Percentiles rank a stretch among this genome's conserved stretches.
Conservation (phyloP, 345 rosid species). For the Hibiscus tridactylites region DNA sequence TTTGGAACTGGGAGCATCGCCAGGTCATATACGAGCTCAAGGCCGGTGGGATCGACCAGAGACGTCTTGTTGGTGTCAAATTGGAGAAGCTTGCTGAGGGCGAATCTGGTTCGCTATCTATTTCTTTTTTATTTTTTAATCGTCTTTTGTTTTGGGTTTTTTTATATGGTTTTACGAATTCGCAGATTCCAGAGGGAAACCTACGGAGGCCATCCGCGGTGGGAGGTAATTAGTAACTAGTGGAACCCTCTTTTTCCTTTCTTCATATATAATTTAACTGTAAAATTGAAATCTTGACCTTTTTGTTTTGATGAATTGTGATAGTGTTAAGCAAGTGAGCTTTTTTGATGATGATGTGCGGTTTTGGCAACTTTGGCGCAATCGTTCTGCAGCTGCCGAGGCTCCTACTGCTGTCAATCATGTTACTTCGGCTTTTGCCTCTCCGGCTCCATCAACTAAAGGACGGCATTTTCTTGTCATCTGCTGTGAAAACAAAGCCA, state of each 20-base stretch:
- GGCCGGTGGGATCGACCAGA: conserved; percentile 96
- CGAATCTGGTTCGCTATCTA: conserved; percentile 48
- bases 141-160: neutral
- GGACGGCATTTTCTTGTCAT: conserved; percentile 97
- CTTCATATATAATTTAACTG: neutral
- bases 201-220: conserved; percentile 90
- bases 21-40: conserved; percentile 96
- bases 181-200: conserved; percentile 68
- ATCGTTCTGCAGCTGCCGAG: conserved; percentile 92
- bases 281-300: neutral
- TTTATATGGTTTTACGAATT: neutral
- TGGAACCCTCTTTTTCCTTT: neutral
- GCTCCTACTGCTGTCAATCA: conserved; percentile 78
- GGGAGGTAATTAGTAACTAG: conserved; percentile 54
- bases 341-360: conserved; percentile 94
- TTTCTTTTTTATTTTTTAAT: neutral
- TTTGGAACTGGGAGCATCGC: conserved; percentile 99
- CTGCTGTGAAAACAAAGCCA: conserved; percentile 93
- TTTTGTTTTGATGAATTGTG: conserved; percentile 4
- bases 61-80: conserved; percentile 94
- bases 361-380: conserved; percentile 93
- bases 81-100: conserved; percentile 99
- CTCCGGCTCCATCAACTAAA: conserved; percentile 88
- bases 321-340: conserved; percentile 89
- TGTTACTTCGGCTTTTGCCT: conserved; percentile 72